phyloP scores from a whole-genome alignment of 305 asterid species.

The Nicotiana rustica region DNA sequence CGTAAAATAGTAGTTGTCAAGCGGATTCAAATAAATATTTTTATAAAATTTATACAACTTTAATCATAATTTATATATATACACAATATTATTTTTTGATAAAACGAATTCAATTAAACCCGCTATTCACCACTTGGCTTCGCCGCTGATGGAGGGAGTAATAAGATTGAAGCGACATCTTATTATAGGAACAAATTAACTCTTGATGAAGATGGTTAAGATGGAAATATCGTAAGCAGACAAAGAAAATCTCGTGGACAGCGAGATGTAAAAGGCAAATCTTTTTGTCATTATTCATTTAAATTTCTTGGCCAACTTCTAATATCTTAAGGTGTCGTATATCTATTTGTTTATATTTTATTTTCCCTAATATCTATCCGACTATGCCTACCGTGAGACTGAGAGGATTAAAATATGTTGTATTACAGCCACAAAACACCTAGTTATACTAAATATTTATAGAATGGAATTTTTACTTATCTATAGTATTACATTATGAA shows the following conservation, averaged over 20 bases:
- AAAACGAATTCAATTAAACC: too few species aligned
- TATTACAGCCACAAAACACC: too few species aligned
- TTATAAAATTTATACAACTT: too few species aligned
- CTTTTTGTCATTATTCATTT: not conserved
- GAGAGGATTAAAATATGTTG: too few species aligned
- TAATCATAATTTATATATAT: too few species aligned
- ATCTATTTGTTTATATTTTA: not conserved
- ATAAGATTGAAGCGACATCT: not conserved
- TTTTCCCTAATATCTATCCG: not conserved
- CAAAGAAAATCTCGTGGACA: not conserved
- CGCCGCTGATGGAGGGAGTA: not conserved
- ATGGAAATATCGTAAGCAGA: not conserved
- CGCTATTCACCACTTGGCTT: too few species aligned
- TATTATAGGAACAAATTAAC: not conserved
- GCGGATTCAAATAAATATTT: too few species aligned
- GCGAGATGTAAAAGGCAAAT: not conserved
- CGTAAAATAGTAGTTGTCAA: too few species aligned
- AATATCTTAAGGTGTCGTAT: not conserved
- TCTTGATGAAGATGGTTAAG: not conserved
- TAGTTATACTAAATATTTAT: too few species aligned
- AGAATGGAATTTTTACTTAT: too few species aligned
- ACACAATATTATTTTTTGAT: too few species aligned
- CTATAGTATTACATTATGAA: too few species aligned
- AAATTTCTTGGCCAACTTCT: not conserved
- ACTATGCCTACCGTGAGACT: not conserved